These are phyloP conservation scores for Echites panduratus DNA, from an alignment of 257 asterid species.

Conservation along the genomic window DNA sequence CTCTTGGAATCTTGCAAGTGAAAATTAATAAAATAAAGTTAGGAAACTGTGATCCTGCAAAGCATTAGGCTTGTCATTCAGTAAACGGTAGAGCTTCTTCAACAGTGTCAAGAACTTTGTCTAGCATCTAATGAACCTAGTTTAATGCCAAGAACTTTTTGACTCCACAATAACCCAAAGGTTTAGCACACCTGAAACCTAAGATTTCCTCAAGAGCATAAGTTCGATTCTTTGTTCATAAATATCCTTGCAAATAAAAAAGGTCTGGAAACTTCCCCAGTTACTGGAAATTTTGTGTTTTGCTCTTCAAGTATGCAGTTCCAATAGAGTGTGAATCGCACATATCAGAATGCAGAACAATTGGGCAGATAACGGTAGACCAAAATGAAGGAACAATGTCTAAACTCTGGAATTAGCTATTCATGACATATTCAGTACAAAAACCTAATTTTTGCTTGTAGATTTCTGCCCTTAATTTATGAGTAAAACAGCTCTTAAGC, in stretches of 20 bases:
- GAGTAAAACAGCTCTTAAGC: not conserved
- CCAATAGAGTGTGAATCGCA: not conserved
- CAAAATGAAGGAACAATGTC: not conserved
- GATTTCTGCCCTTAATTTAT: too few species aligned
- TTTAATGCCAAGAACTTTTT: not conserved
- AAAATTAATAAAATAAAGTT: too few species aligned
- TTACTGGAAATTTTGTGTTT: not conserved
- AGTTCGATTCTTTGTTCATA: not conserved
- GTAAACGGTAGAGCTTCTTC: too few species aligned
- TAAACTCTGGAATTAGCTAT: not conserved
- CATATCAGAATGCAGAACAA: not conserved
- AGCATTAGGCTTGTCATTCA: not conserved
- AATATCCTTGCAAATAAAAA: not conserved
- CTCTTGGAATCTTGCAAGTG: too few species aligned
- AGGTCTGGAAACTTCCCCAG: not conserved
- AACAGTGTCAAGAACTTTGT: not conserved
- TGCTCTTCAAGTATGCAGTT: not conserved
- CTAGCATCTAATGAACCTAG: not conserved
- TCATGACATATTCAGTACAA: not conserved
- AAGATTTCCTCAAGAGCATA: not conserved
- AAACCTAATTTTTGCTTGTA: not conserved
- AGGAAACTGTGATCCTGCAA: not conserved
- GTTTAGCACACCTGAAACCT: not conserved
- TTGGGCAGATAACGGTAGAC: not conserved
- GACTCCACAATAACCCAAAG: not conserved